Base-by-base conservation (phyloP, 345 rosid genomes). In the Erucastrum elatum region DNA sequence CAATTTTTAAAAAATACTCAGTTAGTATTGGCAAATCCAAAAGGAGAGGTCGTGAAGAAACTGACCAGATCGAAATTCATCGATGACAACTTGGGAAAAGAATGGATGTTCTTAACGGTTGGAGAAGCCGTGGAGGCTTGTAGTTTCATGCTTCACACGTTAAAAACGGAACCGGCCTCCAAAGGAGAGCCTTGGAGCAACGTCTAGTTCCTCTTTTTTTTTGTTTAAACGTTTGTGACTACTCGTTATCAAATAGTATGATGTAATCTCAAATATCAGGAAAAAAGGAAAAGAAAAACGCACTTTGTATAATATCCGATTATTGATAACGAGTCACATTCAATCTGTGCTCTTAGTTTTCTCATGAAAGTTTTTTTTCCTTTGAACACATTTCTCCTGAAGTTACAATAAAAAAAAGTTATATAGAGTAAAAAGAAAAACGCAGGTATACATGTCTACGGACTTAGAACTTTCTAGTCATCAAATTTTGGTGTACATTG, bases 51-150 rank as follows among this genome's bases (percentile, higher is more conserved):
- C 1, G 80, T 81, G 78, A 77, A 81, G 77, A 81, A 81, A 60
- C 26, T 81, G 68, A 81, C 70, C 10, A 81, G 76, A 72, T 81
- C 80, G 2, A 77, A 76, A 35, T 81, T 71, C 53, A 53, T 76
- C 15, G 80, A 13, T 59, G 76, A 41, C 17, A 25, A 71, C 2
- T 55, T 95, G 35, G 97, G 99, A 3, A 87, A 87, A 41, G 94
- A 90, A 70, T 91, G 90, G 99, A 85, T 95, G 68, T 87, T 85
- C 69, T 33, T 93, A 51, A 91, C 98, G 1, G 96, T 91, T 33
- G 97, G 87, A 80, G 96, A 91, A 84, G 99, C 99, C 0, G 99
- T 89, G 10, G 86, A 83, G 70, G 93, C 94, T 59, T 95, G 99
- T 84, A 76, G 84, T 37, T 93, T 58, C 86, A 88, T 80, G 94